A percentile compares a stretch with the other conserved stretches of the same genome.
phyloP scores from a whole-genome alignment of 331 rosid genomes.

The Cydonia oblonga region DNA sequence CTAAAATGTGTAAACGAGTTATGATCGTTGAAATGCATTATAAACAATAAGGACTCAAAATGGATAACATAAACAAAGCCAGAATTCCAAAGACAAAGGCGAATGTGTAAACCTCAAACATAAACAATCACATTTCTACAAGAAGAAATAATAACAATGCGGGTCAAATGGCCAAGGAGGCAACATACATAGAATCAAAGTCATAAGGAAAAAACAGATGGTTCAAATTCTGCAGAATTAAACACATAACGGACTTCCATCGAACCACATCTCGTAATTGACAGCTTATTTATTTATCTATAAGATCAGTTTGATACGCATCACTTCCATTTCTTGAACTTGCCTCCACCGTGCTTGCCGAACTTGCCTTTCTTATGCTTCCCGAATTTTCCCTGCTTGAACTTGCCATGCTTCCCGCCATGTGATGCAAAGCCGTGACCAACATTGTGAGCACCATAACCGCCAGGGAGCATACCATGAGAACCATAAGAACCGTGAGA shows the following conservation, averaged over 20 bases:
- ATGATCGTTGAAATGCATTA: too few species aligned
- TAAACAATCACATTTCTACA: too few species aligned
- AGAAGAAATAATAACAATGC: background rate
- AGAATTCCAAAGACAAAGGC: too few species aligned
- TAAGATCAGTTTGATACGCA: background rate
- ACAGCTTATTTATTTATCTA: background rate
- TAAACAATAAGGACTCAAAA: too few species aligned
- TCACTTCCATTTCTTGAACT: conserved; percentile 60
- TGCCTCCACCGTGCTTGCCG: conserved; percentile 10
- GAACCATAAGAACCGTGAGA: background rate
- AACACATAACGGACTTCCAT: background rate
- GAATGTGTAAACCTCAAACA: too few species aligned
- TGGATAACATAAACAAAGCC: too few species aligned
- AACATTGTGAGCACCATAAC: background rate
- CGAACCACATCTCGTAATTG: background rate
- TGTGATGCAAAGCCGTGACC: conserved; percentile 41
- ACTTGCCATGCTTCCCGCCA: conserved; percentile 30
- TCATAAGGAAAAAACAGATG: background rate
- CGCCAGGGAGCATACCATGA: background rate
- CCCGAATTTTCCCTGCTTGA: conserved; percentile 31
- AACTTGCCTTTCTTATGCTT: conserved; percentile 32
- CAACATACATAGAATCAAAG: background rate
- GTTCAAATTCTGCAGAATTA: background rate
- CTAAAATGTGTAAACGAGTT: too few species aligned
- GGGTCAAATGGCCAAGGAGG: background rate